Conservation (phyloP, 1,284 basidiomycete genomes). For the Phellinidium pouzarii region DNA sequence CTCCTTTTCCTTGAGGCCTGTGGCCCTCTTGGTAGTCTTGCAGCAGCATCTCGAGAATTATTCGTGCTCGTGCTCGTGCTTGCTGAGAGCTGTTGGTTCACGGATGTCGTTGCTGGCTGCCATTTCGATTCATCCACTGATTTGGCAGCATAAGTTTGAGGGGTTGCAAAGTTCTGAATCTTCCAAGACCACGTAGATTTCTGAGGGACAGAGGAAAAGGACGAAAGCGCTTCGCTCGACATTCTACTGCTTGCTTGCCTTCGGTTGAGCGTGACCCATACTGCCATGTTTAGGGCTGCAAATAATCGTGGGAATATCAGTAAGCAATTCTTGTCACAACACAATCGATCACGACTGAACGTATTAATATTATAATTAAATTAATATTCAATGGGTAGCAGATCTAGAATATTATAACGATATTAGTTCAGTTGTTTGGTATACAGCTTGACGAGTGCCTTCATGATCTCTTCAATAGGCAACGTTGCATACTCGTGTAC, state of each 20-base stretch:
- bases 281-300: conserved; percentile 6
- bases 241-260: conserved; percentile 10
- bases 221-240: conserved; percentile 7
- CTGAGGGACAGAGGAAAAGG: neutral
- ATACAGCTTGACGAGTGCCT: conserved; percentile 72
- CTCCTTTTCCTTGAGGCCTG: conserved; percentile 10
- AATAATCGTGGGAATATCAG: neutral
- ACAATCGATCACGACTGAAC: too few species aligned
- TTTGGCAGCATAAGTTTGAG: conserved; percentile 16
- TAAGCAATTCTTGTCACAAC: neutral
- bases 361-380: neutral
- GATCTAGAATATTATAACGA: neutral
- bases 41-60: neutral
- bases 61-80: neutral
- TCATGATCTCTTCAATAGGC: conserved; percentile 82
- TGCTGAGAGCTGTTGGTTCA: neutral
- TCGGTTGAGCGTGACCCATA: conserved; percentile 6
- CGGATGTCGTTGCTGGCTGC: neutral
- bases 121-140: conserved; percentile 1
- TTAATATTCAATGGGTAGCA: neutral
- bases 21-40: neutral
- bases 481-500: conserved; percentile 82
- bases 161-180: conserved; percentile 14
- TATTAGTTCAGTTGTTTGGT: conserved; percentile 58
- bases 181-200: conserved; percentile 13